phyloP scores from a whole-genome alignment of 139 green algal genomes.

The Nannochloris sp. region DNA sequence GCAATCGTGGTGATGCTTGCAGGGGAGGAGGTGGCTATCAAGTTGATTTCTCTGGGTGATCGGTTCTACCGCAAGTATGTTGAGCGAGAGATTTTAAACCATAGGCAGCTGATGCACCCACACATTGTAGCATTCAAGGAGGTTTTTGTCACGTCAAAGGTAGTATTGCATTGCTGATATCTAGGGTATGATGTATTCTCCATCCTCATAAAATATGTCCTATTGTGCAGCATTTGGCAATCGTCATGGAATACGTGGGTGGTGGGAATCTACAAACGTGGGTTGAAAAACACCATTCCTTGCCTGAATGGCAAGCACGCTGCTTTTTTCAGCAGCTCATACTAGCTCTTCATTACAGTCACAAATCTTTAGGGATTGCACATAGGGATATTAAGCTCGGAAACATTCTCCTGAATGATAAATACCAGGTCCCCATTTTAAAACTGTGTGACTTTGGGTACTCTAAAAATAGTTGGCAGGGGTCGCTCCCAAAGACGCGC shows the following conservation, averaged over 20 bases:
- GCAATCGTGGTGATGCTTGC: neutral
- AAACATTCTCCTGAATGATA: slow-evolving; percentile 49
- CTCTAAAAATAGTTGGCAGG: slow-evolving; percentile 34
- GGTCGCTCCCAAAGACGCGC: slow-evolving; percentile 39
- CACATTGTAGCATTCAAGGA: slow-evolving; percentile 49
- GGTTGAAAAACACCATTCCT: slow-evolving; percentile 15
- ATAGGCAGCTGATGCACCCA: slow-evolving; percentile 42
- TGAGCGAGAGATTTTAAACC: slow-evolving; percentile 52
- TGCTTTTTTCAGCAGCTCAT: slow-evolving; percentile 64
- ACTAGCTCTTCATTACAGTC: slow-evolving; percentile 48
- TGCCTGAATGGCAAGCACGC: slow-evolving; percentile 39
- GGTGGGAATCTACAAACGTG: slow-evolving; percentile 53
- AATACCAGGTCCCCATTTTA: slow-evolving; percentile 38
- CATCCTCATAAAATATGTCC: too few species aligned
- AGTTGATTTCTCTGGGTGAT: slow-evolving; percentile 37
- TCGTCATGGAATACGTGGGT: slow-evolving; percentile 59
- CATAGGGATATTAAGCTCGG: slow-evolving; percentile 61
- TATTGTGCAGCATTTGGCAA: slow-evolving; percentile 30
- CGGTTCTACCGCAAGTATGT: slow-evolving; percentile 39
- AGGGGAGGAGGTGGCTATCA: slow-evolving; percentile 44
- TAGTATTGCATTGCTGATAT: neutral
- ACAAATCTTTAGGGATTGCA: slow-evolving; percentile 39
- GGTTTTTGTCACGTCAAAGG: slow-evolving; percentile 41
- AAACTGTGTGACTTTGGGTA: slow-evolving; percentile 68
- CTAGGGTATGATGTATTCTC: too few species aligned